These are phyloP conservation scores for Claviceps humidiphila DNA, from an alignment of 2,329 filamentous ascomycete species.

Conservation along the genomic window DNA sequence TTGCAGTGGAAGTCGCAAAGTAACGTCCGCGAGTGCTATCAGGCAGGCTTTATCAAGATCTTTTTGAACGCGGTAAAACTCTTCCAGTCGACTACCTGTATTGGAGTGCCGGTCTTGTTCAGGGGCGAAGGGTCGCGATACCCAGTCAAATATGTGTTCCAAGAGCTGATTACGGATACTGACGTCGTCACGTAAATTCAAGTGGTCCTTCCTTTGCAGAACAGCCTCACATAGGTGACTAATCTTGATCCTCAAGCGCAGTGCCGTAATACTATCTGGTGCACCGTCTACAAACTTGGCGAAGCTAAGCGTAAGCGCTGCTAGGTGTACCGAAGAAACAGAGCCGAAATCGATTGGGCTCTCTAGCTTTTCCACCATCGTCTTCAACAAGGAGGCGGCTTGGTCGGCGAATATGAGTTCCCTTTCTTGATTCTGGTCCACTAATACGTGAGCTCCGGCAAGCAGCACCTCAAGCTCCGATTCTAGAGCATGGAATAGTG, in stretches of 20 bases:
- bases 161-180: constrained; percentile 55
- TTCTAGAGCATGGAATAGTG: constrained; percentile 52
- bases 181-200: constrained; percentile 56
- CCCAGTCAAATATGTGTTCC: constrained; percentile 57
- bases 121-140: constrained; percentile 45
- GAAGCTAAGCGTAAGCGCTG: constrained; percentile 50
- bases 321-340: constrained; percentile 50
- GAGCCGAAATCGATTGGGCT: constrained; percentile 49
- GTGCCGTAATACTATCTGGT: constrained; percentile 38
- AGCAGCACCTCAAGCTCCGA: constrained; percentile 51
- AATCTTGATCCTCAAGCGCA: constrained; percentile 55
- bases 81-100: constrained; percentile 37
- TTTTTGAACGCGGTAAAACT: constrained; percentile 43
- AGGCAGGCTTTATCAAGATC: constrained; percentile 55
- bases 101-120: constrained; percentile 18
- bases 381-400: constrained; percentile 48
- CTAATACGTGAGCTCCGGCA: constrained; percentile 38
- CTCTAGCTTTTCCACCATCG: constrained; percentile 50
- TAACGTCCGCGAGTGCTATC: constrained; percentile 50
- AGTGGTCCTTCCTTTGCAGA: constrained; percentile 51
- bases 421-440: constrained; percentile 40
- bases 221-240: constrained; percentile 55
- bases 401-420: constrained; percentile 57
- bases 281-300: constrained; percentile 52
- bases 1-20: constrained; percentile 52